Base-by-base conservation (phyloP, 768 basidiomycete genomes). In the Boletus bicolor region DNA sequence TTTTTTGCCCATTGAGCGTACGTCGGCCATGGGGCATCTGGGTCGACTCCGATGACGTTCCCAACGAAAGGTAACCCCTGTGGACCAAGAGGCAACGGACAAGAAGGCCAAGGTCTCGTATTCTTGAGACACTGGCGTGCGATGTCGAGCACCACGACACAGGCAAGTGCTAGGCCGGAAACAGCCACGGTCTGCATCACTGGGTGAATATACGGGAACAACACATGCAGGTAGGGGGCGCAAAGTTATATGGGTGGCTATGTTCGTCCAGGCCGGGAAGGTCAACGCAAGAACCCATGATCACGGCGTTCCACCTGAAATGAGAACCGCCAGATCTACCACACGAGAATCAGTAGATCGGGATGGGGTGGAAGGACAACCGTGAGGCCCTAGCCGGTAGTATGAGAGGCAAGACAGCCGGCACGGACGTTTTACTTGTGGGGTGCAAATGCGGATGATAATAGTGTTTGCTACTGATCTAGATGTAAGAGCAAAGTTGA, bases 1-100 rank as follows among this genome's bases (percentile, higher is more conserved):
- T 63, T 58, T 51, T 68, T 66, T 36, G 66, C 64, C 77, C 78
- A 79, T 38, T 71, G 61, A 11, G 73, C 60, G 52, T 76, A 79
- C 7, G 64, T 64, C 53, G 67, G 57, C 75, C 76, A 77, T 26
- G 70, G 72, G 34, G 67, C 57, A 26, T 58, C 53, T 4, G 57
- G 49, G n/a, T 72, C 69, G 39, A 75, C 58, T 35, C 74, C 65
- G 9, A 69, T 24, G 32, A 75, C 30, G 54, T 76, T 76, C 5
- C 78, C 78, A 15, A 79, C 53, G 41, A 78, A 50, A 0, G 76
- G 76, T 35, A 73, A 54, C 5, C 70, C 62, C 36, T 53, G 62
- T 2, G 76, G 76, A 30, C 77, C 78, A 46, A 77, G 78, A 17
- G 77, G 77, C 12, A 64, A 54, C 17, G 67, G 59, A 14, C 55